phyloP scores from a whole-genome alignment of 352 stramenopile genomes.

The Globisporangium solare region DNA sequence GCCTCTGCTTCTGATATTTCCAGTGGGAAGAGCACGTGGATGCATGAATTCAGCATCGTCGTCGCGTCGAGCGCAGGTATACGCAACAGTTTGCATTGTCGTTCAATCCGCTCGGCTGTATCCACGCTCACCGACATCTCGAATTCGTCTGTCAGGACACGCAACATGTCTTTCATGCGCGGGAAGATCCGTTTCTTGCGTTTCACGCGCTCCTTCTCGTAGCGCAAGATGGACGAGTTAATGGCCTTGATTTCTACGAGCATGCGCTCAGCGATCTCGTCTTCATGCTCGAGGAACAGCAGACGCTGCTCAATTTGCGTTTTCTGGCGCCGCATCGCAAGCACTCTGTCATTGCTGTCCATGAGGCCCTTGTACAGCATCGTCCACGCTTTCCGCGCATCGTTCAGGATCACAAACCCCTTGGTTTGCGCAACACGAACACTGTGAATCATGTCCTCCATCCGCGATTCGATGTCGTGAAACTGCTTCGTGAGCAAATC shows the following conservation, averaged over 20 bases:
- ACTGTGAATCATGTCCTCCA: conserved; percentile 27
- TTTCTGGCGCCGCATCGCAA: conserved; percentile 12
- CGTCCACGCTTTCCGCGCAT: conserved; percentile 26
- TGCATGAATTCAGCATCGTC: conserved; percentile 20
- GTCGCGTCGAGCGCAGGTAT: conserved; percentile 13
- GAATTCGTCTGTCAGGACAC: conserved; percentile 17
- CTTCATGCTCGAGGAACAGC: conserved; percentile 10
- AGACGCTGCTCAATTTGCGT: conserved; percentile 13
- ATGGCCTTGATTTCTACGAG: conserved; percentile 15
- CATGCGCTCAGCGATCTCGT: conserved; percentile 4
- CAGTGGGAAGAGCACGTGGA: conserved; percentile 31
- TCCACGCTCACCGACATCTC: conserved; percentile 15
- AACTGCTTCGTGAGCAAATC: conserved; percentile 22
- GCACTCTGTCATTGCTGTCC: conserved; percentile 15
- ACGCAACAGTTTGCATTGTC: conserved; percentile 16
- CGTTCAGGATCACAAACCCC: conserved; percentile 36
- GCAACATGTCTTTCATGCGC: conserved; percentile 26
- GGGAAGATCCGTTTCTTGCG: conserved; percentile 23
- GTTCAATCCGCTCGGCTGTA: conserved; percentile 4
- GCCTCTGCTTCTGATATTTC: conserved; percentile 14
- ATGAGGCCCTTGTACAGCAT: conserved; percentile 25
- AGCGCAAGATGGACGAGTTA: conserved; percentile 18
- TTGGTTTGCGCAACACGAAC: conserved; percentile 25
- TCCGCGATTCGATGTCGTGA: conserved; percentile 18
- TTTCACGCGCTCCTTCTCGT: conserved; percentile 34